A percentile compares a stretch with the other conserved stretches of the same genome.
Conservation (phyloP, 108 stramenopile species). For the Cyclotella choctawhatcheeana region DNA sequence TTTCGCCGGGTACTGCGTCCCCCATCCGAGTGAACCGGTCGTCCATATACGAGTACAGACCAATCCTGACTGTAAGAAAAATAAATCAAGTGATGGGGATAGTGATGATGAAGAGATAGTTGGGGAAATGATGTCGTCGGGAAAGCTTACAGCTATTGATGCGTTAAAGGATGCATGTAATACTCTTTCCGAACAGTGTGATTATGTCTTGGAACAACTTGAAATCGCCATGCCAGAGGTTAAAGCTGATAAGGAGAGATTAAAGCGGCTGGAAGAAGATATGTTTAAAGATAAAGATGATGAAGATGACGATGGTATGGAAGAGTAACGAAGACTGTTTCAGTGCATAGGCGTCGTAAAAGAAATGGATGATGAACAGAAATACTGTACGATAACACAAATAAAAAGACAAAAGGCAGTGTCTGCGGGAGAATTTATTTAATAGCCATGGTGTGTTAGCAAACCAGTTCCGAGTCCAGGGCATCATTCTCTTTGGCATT, state of each 20-base stretch:
- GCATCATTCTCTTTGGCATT: too few species aligned
- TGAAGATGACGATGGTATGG: too few species aligned
- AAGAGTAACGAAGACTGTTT: too few species aligned
- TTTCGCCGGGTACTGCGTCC: constrained; percentile 96
- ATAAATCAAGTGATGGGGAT: background rate
- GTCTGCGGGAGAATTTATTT: too few species aligned
- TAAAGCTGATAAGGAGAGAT: constrained; percentile 62
- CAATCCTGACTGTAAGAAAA: background rate
- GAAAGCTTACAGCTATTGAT: constrained; percentile 57
- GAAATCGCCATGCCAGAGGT: constrained; percentile 75
- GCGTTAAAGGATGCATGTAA: constrained; percentile 77
- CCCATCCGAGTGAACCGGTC: constrained; percentile 95
- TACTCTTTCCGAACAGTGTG: constrained; percentile 73
- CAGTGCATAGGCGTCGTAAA: too few species aligned
- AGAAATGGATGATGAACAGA: too few species aligned
- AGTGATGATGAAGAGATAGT: constrained; percentile 13
- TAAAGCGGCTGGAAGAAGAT: constrained; percentile 45
- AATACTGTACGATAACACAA: too few species aligned
- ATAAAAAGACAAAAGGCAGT: too few species aligned
- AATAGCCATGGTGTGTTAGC: too few species aligned
- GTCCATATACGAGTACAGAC: constrained; percentile 94
- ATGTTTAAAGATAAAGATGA: background rate
- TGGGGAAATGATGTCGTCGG: background rate
- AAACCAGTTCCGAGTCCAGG: too few species aligned
- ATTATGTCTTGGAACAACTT: constrained; percentile 67